These are phyloP conservation scores for Eruca vesicaria DNA, from an alignment of 441 rosid species.

Conservation along the genomic window DNA sequence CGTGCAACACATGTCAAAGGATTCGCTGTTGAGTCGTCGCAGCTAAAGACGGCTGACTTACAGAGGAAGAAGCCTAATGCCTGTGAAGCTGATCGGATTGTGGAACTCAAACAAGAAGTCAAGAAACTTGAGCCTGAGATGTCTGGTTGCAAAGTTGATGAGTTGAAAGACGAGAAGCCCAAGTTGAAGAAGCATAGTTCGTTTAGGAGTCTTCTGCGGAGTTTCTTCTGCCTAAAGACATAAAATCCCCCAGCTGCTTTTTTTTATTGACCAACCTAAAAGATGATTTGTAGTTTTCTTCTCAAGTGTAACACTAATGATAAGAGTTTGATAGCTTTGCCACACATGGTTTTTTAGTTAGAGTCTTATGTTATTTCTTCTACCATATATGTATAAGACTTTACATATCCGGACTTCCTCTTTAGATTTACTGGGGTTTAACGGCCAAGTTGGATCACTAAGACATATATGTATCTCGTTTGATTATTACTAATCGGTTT, in stretches of 20 bases:
- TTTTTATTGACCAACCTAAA: not conserved
- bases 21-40: not conserved
- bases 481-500: not conserved
- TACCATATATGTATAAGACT: too few relatives aligned
- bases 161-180: not conserved
- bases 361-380: too few relatives aligned
- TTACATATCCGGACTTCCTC: too few relatives aligned
- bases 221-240: not conserved
- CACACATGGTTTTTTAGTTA: not conserved
- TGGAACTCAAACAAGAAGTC: not conserved
- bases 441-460: too few relatives aligned
- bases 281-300: not conserved
- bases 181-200: not conserved
- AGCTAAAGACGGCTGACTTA: not conserved
- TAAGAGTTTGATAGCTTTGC: not conserved
- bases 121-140: not conserved
- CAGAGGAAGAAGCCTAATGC: not conserved
- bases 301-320: not conserved
- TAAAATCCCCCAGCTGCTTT: not conserved
- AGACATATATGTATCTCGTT: too few relatives aligned
- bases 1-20: too few relatives aligned
- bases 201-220: not conserved
- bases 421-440: too few relatives aligned
- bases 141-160: not conserved
- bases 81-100: conserved; percentile 3